Conservation (phyloP, 2,329 filamentous ascomycete species). For the Drechslera avenae region DNA sequence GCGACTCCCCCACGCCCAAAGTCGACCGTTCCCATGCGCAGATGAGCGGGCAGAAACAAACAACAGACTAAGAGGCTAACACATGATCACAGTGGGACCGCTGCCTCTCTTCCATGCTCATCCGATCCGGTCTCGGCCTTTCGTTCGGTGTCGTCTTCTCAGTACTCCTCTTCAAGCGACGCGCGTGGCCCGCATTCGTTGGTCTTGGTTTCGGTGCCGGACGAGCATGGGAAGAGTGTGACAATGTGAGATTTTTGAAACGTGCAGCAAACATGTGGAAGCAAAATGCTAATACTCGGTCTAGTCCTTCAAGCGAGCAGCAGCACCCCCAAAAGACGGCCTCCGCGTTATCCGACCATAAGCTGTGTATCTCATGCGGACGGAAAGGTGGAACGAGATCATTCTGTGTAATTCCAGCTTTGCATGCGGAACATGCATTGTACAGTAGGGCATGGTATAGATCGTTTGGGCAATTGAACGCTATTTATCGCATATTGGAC, state of each 20-base stretch:
- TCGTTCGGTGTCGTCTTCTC: slow-evolving; percentile 99
- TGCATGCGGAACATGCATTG: slow-evolving; percentile 34
- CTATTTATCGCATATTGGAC: slow-evolving; percentile 27
- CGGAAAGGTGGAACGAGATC: slow-evolving; percentile 6
- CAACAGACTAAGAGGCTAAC: slow-evolving; percentile 26
- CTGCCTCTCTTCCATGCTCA: slow-evolving; percentile 95
- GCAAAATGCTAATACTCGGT: slow-evolving; percentile 9
- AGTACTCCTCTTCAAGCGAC: slow-evolving; percentile 95
- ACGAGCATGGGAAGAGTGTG: slow-evolving; percentile 97
- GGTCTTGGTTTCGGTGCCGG: slow-evolving; percentile 95
- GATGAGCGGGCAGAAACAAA: slow-evolving; percentile 3
- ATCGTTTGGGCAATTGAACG: slow-evolving; percentile 35
- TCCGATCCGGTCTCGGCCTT: slow-evolving; percentile 94
- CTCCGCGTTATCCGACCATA: slow-evolving; percentile 55
- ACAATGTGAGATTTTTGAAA: slow-evolving; percentile 62
- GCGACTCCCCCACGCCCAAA: slow-evolving; percentile 9
- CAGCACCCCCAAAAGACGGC: slow-evolving; percentile 55
- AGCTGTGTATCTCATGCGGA: slow-evolving; percentile 9
- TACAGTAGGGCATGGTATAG: slow-evolving; percentile 46
- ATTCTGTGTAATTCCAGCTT: slow-evolving; percentile 24
- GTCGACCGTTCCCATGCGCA: neutral
- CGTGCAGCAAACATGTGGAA: neutral
- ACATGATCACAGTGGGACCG: slow-evolving; percentile 81
- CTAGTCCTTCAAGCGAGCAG: slow-evolving; percentile 59
- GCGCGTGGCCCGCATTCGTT: slow-evolving; percentile 96